A percentile compares a stretch with the other conserved stretches of the same genome.
These are phyloP conservation scores for Ambrosia trifida DNA, from an alignment of 129 eudicot genomes.

Conservation along the genomic window DNA sequence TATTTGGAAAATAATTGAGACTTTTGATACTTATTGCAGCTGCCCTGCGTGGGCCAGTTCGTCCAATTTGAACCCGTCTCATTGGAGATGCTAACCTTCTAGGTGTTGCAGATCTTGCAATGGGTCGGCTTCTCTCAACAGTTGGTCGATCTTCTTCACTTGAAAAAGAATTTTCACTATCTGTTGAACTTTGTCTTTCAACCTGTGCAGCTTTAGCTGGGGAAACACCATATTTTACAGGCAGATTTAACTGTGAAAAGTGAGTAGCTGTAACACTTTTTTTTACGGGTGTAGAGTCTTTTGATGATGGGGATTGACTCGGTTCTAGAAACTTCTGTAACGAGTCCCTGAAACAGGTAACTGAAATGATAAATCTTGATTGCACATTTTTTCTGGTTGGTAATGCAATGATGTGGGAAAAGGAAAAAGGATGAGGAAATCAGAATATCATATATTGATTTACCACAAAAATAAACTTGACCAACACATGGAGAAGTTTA, in stretches of 20 bases:
- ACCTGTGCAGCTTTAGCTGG: slow-evolving; percentile 94
- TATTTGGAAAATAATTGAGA: slow-evolving; percentile 58
- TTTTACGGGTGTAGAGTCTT: slow-evolving; percentile 35
- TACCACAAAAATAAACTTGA: slow-evolving; percentile 2
- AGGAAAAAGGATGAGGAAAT: background rate
- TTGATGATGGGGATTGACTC: slow-evolving; percentile 26
- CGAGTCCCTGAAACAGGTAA: slow-evolving; percentile 53
- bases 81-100: slow-evolving; percentile 99
- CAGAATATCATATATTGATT: background rate
- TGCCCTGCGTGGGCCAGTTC: slow-evolving; percentile 85
- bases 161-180: slow-evolving; percentile 64
- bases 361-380: slow-evolving; percentile 19
- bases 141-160: slow-evolving; percentile 88
- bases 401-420: background rate
- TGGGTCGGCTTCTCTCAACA: slow-evolving; percentile 77
- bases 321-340: slow-evolving; percentile 54
- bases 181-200: slow-evolving; percentile 88
- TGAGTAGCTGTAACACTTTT: slow-evolving; percentile 24
- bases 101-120: slow-evolving; percentile 75
- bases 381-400: background rate
- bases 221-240: slow-evolving; percentile 76
- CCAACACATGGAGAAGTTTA: background rate
- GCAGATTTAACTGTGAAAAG: slow-evolving; percentile 42
- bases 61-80: slow-evolving; percentile 91
- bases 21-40: slow-evolving; percentile 76